Percentiles rank a stretch among this genome's conserved stretches.
These are phyloP conservation scores for Naganishia liquefaciens DNA, from an alignment of 1,284 basidiomycete genomes.

Conservation along the genomic window DNA sequence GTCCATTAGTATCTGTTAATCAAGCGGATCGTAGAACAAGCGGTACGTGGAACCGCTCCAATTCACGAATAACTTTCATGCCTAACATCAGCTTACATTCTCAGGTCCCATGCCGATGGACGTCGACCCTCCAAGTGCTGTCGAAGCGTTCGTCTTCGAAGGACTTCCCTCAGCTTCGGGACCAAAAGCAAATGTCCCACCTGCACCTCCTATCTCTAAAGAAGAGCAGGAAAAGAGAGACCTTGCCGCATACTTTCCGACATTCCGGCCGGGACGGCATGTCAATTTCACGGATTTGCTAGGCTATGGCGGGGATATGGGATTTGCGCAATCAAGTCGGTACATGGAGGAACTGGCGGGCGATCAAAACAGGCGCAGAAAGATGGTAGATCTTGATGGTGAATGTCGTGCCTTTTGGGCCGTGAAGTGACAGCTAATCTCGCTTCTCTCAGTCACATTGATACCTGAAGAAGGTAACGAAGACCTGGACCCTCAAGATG, in stretches of 20 bases:
- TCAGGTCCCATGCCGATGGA: constrained; percentile 9
- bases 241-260: constrained; percentile 17
- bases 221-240: constrained; percentile 10
- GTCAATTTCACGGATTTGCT: constrained; percentile 16
- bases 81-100: too few relatives aligned
- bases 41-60: too few relatives aligned
- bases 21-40: too few relatives aligned
- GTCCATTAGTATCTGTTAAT: too few relatives aligned
- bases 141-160: neutral
- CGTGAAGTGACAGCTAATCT: neutral
- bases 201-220: neutral
- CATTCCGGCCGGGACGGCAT: constrained; percentile 6
- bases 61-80: too few relatives aligned
- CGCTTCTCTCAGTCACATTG: constrained; percentile 17
- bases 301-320: constrained; percentile 14
- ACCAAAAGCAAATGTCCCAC: neutral
- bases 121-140: neutral
- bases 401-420: neutral
- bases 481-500: constrained; percentile 1
- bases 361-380: constrained; percentile 10
- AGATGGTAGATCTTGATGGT: constrained; percentile 25
- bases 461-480: constrained; percentile 21
- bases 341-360: constrained; percentile 8
- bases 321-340: neutral
- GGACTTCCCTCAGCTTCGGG: neutral